Evolutionary conservation across 1,284 basidiomycete genomes (phyloP).

Genomic region (Cryptococcus sp.): DNA sequence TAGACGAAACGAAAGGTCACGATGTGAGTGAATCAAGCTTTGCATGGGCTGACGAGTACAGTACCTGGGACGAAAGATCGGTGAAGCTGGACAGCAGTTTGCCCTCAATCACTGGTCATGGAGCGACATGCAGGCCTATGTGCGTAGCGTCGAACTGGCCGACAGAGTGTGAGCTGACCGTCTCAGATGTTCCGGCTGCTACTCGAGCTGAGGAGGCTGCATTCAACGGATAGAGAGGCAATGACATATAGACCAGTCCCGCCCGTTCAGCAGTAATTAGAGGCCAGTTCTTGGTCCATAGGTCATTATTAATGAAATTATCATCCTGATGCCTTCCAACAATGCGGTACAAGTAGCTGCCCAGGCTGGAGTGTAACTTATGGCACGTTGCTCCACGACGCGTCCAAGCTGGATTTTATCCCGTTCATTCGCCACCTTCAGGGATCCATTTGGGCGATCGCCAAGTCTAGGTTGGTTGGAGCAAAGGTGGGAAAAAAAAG

Average conservation of each 20-base stretch:
- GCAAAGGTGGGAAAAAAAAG: no score
- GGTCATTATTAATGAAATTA: not conserved
- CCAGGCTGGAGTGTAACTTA: not conserved
- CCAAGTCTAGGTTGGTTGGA: no score
- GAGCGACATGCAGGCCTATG: slow-evolving; percentile 50
- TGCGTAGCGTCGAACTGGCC: slow-evolving; percentile 20
- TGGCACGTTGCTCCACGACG: not conserved
- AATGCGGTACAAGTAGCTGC: not conserved
- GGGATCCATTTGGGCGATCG: no score
- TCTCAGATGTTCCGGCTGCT: slow-evolving; percentile 43
- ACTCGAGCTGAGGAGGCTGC: slow-evolving; percentile 39
- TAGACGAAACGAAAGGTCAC: slow-evolving; percentile 40
- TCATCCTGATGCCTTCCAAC: no score
- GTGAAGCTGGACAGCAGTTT: slow-evolving; percentile 47
- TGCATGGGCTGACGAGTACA: slow-evolving; percentile 4
- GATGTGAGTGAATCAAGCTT: slow-evolving; percentile 25
- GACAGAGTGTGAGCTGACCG: no score
- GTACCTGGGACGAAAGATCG: slow-evolving; percentile 50
- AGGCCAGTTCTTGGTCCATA: not conserved
- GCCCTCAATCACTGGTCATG: slow-evolving; percentile 49
- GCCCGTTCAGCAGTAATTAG: not conserved
- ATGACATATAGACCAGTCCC: slow-evolving; percentile 9
- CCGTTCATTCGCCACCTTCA: no score
- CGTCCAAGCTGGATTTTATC: not conserved
- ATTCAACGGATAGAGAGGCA: slow-evolving; percentile 34